These are phyloP conservation scores for Pisolithus albus DNA, from an alignment of 768 basidiomycete species.

Conservation along the genomic window DNA sequence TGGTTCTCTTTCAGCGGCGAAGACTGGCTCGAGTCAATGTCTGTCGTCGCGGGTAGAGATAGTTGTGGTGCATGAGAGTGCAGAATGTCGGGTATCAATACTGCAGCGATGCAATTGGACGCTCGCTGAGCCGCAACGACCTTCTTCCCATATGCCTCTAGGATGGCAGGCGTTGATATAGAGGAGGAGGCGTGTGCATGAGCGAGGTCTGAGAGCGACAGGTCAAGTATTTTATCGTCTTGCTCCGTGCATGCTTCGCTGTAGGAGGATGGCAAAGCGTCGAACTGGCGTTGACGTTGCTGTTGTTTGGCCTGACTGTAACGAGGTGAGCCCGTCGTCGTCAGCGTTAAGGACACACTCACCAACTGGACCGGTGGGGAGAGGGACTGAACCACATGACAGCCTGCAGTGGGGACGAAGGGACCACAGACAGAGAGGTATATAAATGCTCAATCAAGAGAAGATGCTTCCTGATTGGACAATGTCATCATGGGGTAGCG, in stretches of 20 bases:
- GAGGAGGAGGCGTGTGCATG: conserved; percentile 21
- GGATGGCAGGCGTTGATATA: conserved; percentile 25
- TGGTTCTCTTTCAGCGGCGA: not conserved
- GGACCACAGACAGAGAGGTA: no score
- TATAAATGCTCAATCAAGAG: no score
- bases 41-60: not conserved
- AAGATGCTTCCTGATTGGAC: no score
- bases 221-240: conserved; percentile 30
- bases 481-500: no score
- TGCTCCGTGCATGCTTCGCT: conserved; percentile 25
- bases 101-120: conserved; percentile 46
- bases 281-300: conserved; percentile 24
- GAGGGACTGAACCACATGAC: not conserved
- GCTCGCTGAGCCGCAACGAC: conserved; percentile 33
- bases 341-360: conserved; percentile 1
- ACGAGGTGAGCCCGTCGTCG: not conserved
- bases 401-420: no score
- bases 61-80: not conserved
- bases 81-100: conserved; percentile 28
- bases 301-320: conserved; percentile 29
- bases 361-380: conserved; percentile 25
- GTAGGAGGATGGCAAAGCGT: conserved; percentile 24
- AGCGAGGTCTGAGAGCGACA: conserved; percentile 33
- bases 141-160: conserved; percentile 37
- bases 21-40: not conserved